These are phyloP conservation scores for Sporobolomyces phaffii DNA, from an alignment of 768 basidiomycete species.

Conservation along the genomic window DNA sequence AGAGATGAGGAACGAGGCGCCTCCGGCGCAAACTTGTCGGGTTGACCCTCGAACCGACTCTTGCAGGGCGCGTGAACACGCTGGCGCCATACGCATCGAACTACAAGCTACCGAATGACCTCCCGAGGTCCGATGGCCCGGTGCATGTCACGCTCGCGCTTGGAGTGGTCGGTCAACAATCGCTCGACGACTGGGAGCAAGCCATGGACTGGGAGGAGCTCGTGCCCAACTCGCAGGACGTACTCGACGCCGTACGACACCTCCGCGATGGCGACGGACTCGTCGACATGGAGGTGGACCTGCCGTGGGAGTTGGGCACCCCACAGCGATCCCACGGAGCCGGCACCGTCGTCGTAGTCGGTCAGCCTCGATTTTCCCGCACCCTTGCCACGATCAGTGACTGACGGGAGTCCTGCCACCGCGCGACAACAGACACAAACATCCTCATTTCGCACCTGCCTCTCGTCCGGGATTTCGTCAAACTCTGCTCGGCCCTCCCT, in stretches of 20 bases:
- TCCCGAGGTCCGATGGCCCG: neutral
- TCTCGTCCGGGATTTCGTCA: slow-evolving; percentile 10
- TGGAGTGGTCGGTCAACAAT: neutral
- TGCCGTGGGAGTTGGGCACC: slow-evolving; percentile 20
- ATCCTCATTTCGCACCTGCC: slow-evolving; percentile 30
- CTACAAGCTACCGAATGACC: slow-evolving; percentile 5
- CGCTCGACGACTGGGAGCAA: neutral
- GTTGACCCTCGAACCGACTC: too few relatives aligned
- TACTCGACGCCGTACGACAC: slow-evolving; percentile 6
- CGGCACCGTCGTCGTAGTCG: slow-evolving; percentile 3
- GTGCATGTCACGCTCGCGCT: slow-evolving; percentile 13
- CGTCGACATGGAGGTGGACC: slow-evolving; percentile 7
- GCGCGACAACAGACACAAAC: slow-evolving; percentile 38
- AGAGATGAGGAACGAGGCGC: neutral
- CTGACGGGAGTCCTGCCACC: too few relatives aligned
- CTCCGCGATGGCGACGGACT: neutral
- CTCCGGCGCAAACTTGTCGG: neutral
- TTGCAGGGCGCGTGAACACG: too few relatives aligned
- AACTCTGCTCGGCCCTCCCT: neutral
- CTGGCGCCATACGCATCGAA: slow-evolving; percentile 28
- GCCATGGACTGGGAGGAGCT: slow-evolving; percentile 18
- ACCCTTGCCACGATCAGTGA: too few relatives aligned
- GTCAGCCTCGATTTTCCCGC: too few relatives aligned
- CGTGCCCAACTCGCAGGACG: neutral
- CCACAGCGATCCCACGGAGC: neutral